A percentile compares a stretch with the other conserved stretches of the same genome.
phyloP scores from a whole-genome alignment of 2,329 filamentous ascomycete genomes.

The Botrytis sinoallii region DNA sequence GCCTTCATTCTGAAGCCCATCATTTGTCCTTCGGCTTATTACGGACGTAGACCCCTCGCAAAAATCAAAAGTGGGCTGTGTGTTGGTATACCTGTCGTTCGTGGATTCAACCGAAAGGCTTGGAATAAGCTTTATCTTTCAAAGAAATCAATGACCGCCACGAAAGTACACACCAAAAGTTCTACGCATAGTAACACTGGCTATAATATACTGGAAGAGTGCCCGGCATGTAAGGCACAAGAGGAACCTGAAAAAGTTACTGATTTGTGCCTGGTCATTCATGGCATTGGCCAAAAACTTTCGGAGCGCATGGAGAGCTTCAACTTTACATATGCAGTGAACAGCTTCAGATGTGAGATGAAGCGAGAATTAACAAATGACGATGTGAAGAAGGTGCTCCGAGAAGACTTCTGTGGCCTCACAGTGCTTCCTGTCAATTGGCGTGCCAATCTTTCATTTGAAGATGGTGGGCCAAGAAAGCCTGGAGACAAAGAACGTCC shows the following conservation, averaged over 20 bases:
- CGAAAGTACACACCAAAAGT: conserved; percentile 34
- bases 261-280: conserved; percentile 85
- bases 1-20: conserved; percentile 87
- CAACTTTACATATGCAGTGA: conserved; percentile 95
- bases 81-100: conserved; percentile 82
- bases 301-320: conserved; percentile 94
- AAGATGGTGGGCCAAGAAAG: conserved; percentile 66
- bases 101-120: conserved; percentile 75
- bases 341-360: conserved; percentile 79
- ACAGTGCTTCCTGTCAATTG: conserved; percentile 96
- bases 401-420: conserved; percentile 77
- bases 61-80: conserved; percentile 76
- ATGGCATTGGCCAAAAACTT: conserved; percentile 95
- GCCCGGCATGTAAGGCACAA: conserved; percentile 61
- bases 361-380: conserved; percentile 78
- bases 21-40: conserved; percentile 79
- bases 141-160: conserved; percentile 35
- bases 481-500: conserved; percentile 53
- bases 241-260: conserved; percentile 68
- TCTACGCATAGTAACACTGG: conserved; percentile 25
- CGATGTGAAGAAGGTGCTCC: conserved; percentile 70
- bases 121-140: conserved; percentile 69
- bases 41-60: conserved; percentile 74
- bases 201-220: conserved; percentile 35
- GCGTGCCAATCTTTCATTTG: conserved; percentile 83